Conservation (phyloP, 2,329 filamentous ascomycete species). For the Cercospora zeae-maydis region DNA sequence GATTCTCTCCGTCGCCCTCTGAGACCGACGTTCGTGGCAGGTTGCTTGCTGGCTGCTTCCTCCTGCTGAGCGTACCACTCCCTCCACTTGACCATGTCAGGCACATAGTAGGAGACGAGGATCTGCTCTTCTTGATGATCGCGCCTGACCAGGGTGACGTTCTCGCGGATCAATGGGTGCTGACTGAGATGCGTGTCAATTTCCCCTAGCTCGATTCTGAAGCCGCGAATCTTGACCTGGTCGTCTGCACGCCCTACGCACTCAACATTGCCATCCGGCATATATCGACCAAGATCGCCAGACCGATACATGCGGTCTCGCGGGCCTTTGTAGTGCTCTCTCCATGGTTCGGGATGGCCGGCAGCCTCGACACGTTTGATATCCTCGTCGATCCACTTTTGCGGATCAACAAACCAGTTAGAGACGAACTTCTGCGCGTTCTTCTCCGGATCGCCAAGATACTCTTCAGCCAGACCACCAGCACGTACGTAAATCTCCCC, state of each 20-base stretch:
- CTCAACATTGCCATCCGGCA: constrained; percentile 66
- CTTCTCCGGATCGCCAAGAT: constrained; percentile 60
- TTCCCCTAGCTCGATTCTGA: constrained; percentile 90
- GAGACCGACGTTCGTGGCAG: constrained; percentile 15
- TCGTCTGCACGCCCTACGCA: constrained; percentile 77
- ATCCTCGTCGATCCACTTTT: constrained; percentile 65
- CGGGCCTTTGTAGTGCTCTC: constrained; percentile 72
- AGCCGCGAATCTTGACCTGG: constrained; percentile 94
- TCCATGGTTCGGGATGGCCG: constrained; percentile 66
- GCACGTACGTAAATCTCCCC: constrained; percentile 83
- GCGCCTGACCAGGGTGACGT: constrained; percentile 77
- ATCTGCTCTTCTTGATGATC: constrained; percentile 81
- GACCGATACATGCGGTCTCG: constrained; percentile 83
- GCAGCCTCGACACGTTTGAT: constrained; percentile 49
- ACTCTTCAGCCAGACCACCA: constrained; percentile 78
- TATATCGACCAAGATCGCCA: constrained; percentile 78
- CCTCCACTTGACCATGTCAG: constrained; percentile 71
- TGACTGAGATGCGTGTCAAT: constrained; percentile 80
- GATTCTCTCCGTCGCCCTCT: constrained; percentile 26
- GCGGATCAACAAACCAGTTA: constrained; percentile 81
- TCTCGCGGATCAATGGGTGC: constrained; percentile 74
- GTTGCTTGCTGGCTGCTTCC: constrained; percentile 24
- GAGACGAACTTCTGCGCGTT: constrained; percentile 73
- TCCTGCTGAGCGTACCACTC: constrained; percentile 57
- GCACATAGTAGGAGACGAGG: constrained; percentile 86